Evolutionary conservation across 2,329 filamentous ascomycete species (phyloP).

Genomic region (Arthrobotrys pseudoclavata): DNA sequence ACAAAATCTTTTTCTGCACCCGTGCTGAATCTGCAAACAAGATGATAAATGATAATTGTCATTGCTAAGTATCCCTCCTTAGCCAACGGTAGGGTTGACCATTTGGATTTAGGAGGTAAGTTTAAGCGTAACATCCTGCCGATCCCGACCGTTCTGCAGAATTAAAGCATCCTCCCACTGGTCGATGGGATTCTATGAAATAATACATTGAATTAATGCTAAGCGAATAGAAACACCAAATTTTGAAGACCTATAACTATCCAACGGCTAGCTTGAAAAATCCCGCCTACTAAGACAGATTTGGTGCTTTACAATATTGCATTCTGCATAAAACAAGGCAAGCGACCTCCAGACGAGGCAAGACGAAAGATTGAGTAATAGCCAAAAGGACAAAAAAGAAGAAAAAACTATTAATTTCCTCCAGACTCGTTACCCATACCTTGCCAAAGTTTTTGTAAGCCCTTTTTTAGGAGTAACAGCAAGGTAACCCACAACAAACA

Average conservation of each 20-base stretch:
- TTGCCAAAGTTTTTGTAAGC: constrained; percentile 26
- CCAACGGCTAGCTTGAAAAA: constrained; percentile 4
- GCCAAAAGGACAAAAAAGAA: neutral
- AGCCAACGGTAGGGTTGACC: neutral
- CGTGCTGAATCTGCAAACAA: constrained; percentile 17
- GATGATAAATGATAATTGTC: constrained; percentile 17
- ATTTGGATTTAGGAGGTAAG: constrained; percentile 4
- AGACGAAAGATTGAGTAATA: constrained; percentile 6
- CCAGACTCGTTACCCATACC: neutral
- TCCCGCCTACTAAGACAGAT: constrained; percentile 17
- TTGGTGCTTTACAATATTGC: constrained; percentile 47
- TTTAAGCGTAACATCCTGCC: constrained; percentile 32
- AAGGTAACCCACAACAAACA: constrained; percentile 39
- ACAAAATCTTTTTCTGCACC: constrained; percentile 25
- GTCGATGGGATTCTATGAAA: constrained; percentile 10
- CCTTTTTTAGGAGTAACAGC: constrained; percentile 1
- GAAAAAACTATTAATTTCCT: constrained; percentile 1
- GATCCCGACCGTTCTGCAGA: constrained; percentile 36
- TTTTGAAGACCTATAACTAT: constrained; percentile 17
- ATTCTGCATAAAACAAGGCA: constrained; percentile 56
- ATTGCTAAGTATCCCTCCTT: constrained; percentile 27
- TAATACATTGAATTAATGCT: constrained; percentile 28
- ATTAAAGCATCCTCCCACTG: constrained; percentile 33
- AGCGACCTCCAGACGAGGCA: constrained; percentile 5
- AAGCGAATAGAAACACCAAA: constrained; percentile 11